These are phyloP conservation scores for Amylocarpus encephaloides DNA, from an alignment of 2,329 filamentous ascomycete genomes.

Conservation along the genomic window DNA sequence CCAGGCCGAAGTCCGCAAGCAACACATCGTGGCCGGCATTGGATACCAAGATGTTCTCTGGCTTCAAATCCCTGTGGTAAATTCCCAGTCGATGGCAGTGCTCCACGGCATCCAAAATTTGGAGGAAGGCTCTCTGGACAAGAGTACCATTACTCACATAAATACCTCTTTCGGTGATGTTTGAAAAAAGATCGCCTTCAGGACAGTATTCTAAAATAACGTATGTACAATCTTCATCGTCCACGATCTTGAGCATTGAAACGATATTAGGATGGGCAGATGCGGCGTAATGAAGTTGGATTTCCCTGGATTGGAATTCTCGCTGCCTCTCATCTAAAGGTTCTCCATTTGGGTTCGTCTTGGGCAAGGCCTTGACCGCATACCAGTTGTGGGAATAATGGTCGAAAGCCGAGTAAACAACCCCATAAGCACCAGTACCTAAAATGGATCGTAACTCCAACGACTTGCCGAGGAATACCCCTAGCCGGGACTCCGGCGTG, in stretches of 20 bases:
- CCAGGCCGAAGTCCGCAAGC: conserved; percentile 94
- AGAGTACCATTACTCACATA: conserved; percentile 90
- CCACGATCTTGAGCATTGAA: conserved; percentile 87
- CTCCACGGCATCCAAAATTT: conserved; percentile 93
- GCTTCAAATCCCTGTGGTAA: conserved; percentile 96
- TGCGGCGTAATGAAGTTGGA: conserved; percentile 82
- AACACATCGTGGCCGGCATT: conserved; percentile 86
- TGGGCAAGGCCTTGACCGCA: conserved; percentile 96
- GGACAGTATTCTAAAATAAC: conserved; percentile 96
- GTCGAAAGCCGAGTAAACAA: conserved; percentile 89
- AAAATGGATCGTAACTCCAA: conserved; percentile 80
- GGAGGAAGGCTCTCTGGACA: conserved; percentile 81
- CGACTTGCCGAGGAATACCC: conserved; percentile 61
- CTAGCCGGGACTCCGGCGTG: conserved; percentile 78
- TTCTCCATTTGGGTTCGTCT: conserved; percentile 65
- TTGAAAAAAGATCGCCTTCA: conserved; percentile 93
- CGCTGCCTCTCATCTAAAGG: conserved; percentile 77
- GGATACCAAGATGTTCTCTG: conserved; percentile 93
- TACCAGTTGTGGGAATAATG: conserved; percentile 64
- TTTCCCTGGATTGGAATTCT: conserved; percentile 88
- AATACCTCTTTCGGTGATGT: conserved; percentile 91
- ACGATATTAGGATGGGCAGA: conserved; percentile 90
- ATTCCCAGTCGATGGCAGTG: conserved; percentile 91
- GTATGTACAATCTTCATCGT: conserved; percentile 86
- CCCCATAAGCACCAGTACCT: conserved; percentile 91